Conservation (phyloP, 2,329 filamentous ascomycete species). For the Hypoxylon sp. region DNA sequence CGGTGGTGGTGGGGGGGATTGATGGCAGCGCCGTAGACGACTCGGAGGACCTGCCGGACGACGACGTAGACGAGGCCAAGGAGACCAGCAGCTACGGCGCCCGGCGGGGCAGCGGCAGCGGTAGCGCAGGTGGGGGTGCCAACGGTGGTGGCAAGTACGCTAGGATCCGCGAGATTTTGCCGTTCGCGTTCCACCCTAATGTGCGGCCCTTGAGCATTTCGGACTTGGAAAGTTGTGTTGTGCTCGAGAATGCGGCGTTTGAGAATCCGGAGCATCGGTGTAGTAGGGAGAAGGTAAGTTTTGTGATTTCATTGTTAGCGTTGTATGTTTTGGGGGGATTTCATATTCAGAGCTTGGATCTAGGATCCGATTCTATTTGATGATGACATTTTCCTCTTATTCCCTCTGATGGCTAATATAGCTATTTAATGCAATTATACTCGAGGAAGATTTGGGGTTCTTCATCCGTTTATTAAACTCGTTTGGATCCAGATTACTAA, state of each 20-base stretch:
- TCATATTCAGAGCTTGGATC: not conserved
- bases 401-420: not conserved
- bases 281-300: slow-evolving; percentile 67
- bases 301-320: not conserved
- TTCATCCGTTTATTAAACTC: not conserved
- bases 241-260: slow-evolving; percentile 70
- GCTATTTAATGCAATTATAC: not conserved
- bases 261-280: slow-evolving; percentile 65
- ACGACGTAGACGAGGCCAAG: slow-evolving; percentile 56
- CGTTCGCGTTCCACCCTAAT: slow-evolving; percentile 78
- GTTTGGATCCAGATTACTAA: slow-evolving; percentile 4
- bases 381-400: not conserved
- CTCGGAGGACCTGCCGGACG: slow-evolving; percentile 58
- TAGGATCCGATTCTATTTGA: not conserved
- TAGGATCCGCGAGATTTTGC: slow-evolving; percentile 62
- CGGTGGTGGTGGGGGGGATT: not conserved
- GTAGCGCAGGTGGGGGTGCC: slow-evolving; percentile 7
- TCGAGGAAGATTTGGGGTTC: not conserved
- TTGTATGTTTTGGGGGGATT: not conserved
- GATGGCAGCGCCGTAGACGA: slow-evolving; percentile 58
- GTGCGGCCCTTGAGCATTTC: slow-evolving; percentile 79
- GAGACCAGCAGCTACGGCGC: slow-evolving; percentile 58
- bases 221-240: slow-evolving; percentile 73
- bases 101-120: slow-evolving; percentile 55
- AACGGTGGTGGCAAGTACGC: slow-evolving; percentile 52